Evolutionary conservation across 2,329 filamentous ascomycete species (phyloP).

Genomic region (Pseudopithomyces chartarum): DNA sequence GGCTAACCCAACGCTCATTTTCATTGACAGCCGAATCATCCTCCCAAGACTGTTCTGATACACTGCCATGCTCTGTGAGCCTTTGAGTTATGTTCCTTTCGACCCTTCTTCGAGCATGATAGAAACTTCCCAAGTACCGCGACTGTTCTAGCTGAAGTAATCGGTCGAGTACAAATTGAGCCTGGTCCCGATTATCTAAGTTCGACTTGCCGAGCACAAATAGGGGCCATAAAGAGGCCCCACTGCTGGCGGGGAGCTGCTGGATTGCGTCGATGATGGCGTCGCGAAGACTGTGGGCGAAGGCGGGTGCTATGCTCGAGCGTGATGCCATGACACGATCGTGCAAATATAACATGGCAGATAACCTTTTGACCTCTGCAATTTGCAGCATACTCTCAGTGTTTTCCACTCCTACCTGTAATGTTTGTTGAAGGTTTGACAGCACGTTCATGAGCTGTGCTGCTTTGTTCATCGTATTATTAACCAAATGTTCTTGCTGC

Average conservation of each 20-base stretch:
- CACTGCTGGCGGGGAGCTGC: slow-evolving; percentile 1
- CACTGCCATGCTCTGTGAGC: background rate
- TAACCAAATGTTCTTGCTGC: background rate
- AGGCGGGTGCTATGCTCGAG: slow-evolving; percentile 4
- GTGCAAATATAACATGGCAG: slow-evolving; percentile 37
- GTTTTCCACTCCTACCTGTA: background rate
- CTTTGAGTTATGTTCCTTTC: background rate
- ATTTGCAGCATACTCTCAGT: slow-evolving; percentile 19
- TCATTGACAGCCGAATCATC: background rate
- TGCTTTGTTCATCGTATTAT: background rate
- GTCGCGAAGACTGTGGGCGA: slow-evolving; percentile 16
- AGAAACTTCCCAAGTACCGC: background rate
- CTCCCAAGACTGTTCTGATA: background rate
- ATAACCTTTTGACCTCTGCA: slow-evolving; percentile 35
- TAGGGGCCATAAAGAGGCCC: slow-evolving; percentile 8
- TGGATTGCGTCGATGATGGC: slow-evolving; percentile 1
- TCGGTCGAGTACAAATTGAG: slow-evolving; percentile 37
- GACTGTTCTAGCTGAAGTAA: slow-evolving; percentile 11
- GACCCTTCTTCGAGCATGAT: background rate
- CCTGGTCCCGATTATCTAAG: slow-evolving; percentile 28
- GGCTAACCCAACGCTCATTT: slow-evolving; percentile 1
- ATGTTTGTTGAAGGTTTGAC: background rate
- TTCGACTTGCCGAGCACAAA: slow-evolving; percentile 26
- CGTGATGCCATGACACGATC: slow-evolving; percentile 10
- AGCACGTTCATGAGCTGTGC: background rate